Evolutionary conservation across 225 moss, liverwort and hornwort species (phyloP).

Genomic region (Rhytidiadelphus loreus): DNA sequence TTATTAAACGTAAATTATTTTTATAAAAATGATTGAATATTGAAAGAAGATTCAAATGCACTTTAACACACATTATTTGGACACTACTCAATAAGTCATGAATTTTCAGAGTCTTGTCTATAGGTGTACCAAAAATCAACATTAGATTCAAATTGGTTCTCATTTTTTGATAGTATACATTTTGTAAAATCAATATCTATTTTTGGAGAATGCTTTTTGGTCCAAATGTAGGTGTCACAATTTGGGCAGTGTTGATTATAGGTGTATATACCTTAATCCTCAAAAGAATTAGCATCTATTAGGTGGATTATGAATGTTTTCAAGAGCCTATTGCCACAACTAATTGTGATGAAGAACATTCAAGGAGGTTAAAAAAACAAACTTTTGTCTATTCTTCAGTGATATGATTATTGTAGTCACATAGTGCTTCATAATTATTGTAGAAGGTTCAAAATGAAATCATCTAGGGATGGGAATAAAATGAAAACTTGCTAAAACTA

Average conservation of each 20-base stretch:
- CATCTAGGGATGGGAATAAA: background rate
- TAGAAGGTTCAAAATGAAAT: background rate
- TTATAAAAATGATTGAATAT: no score
- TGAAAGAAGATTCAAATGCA: no score
- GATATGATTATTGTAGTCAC: background rate
- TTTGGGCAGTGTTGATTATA: background rate
- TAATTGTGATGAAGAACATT: background rate
- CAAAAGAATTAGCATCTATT: background rate
- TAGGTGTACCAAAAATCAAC: background rate
- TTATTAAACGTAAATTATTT: no score
- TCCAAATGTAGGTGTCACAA: background rate
- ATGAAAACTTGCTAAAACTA: background rate
- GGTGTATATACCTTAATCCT: background rate
- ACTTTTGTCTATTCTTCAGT: background rate
- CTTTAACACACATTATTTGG: no score
- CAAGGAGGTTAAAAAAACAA: background rate
- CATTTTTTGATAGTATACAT: background rate
- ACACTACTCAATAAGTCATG: no score
- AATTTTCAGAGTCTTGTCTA: background rate
- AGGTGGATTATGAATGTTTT: background rate
- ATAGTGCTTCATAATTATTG: background rate
- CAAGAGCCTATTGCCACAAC: accelerated
- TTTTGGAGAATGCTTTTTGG: background rate
- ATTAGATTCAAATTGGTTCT: background rate
- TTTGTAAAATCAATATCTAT: background rate